These are phyloP conservation scores for Athelia psychrophila DNA, from an alignment of 1,284 basidiomycete genomes.

Conservation along the genomic window DNA sequence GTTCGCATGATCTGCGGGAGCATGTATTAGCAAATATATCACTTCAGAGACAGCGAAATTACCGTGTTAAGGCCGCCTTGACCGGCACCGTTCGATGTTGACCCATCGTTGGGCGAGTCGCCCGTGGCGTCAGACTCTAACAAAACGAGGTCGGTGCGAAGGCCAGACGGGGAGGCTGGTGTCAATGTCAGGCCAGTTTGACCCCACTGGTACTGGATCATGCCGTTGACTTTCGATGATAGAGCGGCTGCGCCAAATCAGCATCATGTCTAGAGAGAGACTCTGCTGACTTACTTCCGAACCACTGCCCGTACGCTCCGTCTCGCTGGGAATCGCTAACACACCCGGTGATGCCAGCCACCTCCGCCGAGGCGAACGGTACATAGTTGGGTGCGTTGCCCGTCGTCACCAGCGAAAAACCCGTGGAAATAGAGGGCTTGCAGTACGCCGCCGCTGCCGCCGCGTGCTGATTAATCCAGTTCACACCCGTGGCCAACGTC, in stretches of 20 bases:
- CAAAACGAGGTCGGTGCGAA: slow-evolving; percentile 32
- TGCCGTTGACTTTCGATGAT: slow-evolving; percentile 42
- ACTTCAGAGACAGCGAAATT: too few relatives aligned
- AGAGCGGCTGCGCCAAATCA: slow-evolving; percentile 19
- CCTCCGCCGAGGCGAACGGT: slow-evolving; percentile 41
- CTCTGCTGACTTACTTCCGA: slow-evolving; percentile 31
- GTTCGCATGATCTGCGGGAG: too few relatives aligned
- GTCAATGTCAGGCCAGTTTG: slow-evolving; percentile 43
- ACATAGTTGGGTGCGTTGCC: slow-evolving; percentile 48
- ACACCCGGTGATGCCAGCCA: slow-evolving; percentile 32
- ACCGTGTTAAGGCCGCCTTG: too few relatives aligned
- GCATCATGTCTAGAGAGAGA: slow-evolving; percentile 2
- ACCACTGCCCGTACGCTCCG: slow-evolving; percentile 52
- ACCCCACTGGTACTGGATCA: slow-evolving; percentile 63
- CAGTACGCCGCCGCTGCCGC: slow-evolving; percentile 42
- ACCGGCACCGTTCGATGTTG: slow-evolving; percentile 23
- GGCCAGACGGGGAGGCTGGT: slow-evolving; percentile 37
- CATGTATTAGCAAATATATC: too few relatives aligned
- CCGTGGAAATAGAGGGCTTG: slow-evolving; percentile 53
- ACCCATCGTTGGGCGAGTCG: slow-evolving; percentile 64
- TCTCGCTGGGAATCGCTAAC: slow-evolving; percentile 49
- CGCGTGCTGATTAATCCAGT: slow-evolving; percentile 55
- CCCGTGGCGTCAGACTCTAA: slow-evolving; percentile 35
- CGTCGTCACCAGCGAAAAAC: slow-evolving; percentile 63
- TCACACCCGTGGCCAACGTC: slow-evolving; percentile 43